Evolutionary conservation across 148 eudicot genomes (phyloP).

Genomic region (Suaeda aralocaspica): DNA sequence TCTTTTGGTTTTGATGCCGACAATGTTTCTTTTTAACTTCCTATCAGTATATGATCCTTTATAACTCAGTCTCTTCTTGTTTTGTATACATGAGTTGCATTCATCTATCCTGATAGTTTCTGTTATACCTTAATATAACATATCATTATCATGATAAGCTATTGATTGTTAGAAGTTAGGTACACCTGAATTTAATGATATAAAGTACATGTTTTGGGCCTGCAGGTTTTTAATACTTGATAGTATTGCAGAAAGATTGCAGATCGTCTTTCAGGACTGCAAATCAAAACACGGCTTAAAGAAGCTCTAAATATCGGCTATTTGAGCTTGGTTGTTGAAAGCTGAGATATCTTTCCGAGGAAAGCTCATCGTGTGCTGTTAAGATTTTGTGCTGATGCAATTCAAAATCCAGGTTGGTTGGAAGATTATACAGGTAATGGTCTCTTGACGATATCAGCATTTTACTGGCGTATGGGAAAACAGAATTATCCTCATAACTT

Average conservation of each 20-base stretch:
- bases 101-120: constrained; percentile 9
- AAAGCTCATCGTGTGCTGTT: constrained; percentile 5
- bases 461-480: constrained; percentile 5
- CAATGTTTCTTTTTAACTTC: neutral
- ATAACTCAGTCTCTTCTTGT: neutral
- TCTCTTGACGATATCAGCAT: constrained; percentile 8
- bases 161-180: constrained; percentile 3
- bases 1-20: neutral
- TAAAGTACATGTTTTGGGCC: neutral
- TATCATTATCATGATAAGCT: neutral
- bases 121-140: neutral
- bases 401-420: constrained; percentile 13
- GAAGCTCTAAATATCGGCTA: neutral
- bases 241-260: constrained; percentile 3
- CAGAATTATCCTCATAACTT: constrained; percentile 9
- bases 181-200: neutral
- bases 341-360: neutral
- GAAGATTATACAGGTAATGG: constrained; percentile 19
- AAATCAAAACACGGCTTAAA: neutral
- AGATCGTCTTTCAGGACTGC: constrained; percentile 6
- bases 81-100: neutral
- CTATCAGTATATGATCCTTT: constrained; percentile 4
- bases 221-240: constrained; percentile 1
- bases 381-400: constrained; percentile 17
- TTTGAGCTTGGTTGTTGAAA: constrained; percentile 14